Percentiles rank a stretch among this genome's conserved stretches.
Conservation (phyloP, 1,139 yeast genomes). For the Geotrichum fermentans region DNA sequence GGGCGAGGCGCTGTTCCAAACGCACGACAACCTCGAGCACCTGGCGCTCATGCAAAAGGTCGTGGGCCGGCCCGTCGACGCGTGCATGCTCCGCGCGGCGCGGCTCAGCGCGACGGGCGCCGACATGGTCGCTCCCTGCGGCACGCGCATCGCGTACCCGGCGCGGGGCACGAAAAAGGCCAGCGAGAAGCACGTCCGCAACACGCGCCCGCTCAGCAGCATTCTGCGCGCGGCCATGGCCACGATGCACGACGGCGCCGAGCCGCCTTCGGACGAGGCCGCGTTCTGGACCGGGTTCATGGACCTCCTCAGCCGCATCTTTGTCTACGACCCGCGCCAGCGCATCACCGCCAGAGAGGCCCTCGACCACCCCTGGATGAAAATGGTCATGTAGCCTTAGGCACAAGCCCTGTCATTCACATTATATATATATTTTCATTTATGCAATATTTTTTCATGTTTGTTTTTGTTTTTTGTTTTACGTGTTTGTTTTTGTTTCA, state of each 20-base stretch:
- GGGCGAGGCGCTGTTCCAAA: constrained; percentile 91
- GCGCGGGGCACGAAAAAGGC: constrained; percentile 43
- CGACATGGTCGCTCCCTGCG: constrained; percentile 23
- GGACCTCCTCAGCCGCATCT: constrained; percentile 65
- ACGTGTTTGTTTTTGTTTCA: too few species aligned
- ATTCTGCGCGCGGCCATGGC: constrained; percentile 27
- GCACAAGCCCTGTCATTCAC: too few species aligned
- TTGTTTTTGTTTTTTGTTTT: neutral
- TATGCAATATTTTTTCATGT: too few species aligned
- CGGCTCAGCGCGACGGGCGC: constrained; percentile 26
- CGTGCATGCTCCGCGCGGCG: constrained; percentile 30
- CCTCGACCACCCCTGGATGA: constrained; percentile 60
- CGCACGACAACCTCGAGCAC: constrained; percentile 92
- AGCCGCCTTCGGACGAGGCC: constrained; percentile 8
- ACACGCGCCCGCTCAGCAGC: constrained; percentile 49
- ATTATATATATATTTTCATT: too few species aligned
- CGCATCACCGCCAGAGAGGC: constrained; percentile 77
- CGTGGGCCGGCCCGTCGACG: constrained; percentile 38
- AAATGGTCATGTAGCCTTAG: neutral
- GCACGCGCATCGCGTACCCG: constrained; percentile 36
- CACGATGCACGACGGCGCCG: constrained; percentile 10
- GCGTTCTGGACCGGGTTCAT: constrained; percentile 42
- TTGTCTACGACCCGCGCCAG: constrained; percentile 70
- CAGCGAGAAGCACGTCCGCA: constrained; percentile 46
- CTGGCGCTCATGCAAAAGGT: constrained; percentile 90